Evolutionary conservation across 2,329 filamentous ascomycete genomes (phyloP).

Genomic region (Tolypocladium pustulatum): DNA sequence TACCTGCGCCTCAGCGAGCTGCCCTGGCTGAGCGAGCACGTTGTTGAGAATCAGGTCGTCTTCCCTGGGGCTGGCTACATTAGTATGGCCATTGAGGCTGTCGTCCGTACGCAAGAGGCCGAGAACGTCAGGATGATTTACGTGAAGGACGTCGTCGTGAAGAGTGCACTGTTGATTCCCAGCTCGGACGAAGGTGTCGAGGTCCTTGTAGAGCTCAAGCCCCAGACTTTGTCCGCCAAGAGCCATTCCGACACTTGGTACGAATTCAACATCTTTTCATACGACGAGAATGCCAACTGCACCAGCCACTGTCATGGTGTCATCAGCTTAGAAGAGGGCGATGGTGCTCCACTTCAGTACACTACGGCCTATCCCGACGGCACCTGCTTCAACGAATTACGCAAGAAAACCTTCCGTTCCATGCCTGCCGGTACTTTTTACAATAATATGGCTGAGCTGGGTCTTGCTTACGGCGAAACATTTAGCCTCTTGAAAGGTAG

Average conservation of each 20-base stretch:
- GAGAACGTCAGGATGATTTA: conserved; percentile 8
- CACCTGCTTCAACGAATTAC: background rate
- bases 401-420: background rate
- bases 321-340: conserved; percentile 9
- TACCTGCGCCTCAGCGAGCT: background rate
- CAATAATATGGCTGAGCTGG: background rate
- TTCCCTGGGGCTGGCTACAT: background rate
- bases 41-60: background rate
- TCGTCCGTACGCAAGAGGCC: conserved; percentile 5
- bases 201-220: conserved; percentile 12
- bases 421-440: background rate
- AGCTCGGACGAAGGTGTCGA: conserved; percentile 12
- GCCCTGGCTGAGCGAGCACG: background rate
- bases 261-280: conserved; percentile 14
- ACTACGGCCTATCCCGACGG: conserved; percentile 1
- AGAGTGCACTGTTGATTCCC: conserved; percentile 13
- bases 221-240: conserved; percentile 9
- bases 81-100: conserved; percentile 18
- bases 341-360: conserved; percentile 7
- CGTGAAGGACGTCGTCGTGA: conserved; percentile 11
- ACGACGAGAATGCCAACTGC: conserved; percentile 13
- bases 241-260: conserved; percentile 12
- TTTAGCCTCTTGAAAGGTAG: background rate
- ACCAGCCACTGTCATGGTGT: conserved; percentile 12
- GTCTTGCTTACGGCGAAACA: background rate